phyloP scores from a whole-genome alignment of 129 eudicot species.

The Calendula officinalis region DNA sequence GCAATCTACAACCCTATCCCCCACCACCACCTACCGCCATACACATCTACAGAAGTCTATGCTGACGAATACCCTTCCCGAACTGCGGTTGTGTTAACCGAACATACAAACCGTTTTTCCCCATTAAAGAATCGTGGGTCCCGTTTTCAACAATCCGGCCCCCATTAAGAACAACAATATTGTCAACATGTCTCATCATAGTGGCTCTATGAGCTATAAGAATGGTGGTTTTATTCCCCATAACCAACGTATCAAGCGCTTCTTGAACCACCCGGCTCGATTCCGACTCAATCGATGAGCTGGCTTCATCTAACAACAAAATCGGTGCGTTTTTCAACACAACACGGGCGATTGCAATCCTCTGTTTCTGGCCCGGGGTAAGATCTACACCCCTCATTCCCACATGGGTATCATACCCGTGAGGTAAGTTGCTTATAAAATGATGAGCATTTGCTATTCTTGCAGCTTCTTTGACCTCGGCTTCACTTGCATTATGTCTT shows the following conservation, averaged over 20 bases:
- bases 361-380: constrained; percentile 95
- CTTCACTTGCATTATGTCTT: constrained; percentile 94
- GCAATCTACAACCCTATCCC: constrained; percentile 34
- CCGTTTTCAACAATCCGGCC: constrained; percentile 95
- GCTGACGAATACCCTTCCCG: constrained; percentile 81
- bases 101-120: constrained; percentile 80
- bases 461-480: constrained; percentile 95
- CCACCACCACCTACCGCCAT: constrained; percentile 37
- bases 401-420: constrained; percentile 95
- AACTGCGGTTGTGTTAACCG: constrained; percentile 96
- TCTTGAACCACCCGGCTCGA: constrained; percentile 96
- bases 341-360: constrained; percentile 97
- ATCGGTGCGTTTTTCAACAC: constrained; percentile 90
- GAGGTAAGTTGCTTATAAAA: constrained; percentile 90
- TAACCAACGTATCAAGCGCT: constrained; percentile 94
- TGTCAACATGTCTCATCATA: constrained; percentile 97
- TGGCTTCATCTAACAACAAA: constrained; percentile 85
- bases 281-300: constrained; percentile 92
- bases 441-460: constrained; percentile 97
- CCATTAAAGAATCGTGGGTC: constrained; percentile 68
- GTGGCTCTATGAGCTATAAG: constrained; percentile 94
- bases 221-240: constrained; percentile 95
- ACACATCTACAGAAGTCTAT: constrained; percentile 53
- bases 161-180: constrained; percentile 90
- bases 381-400: constrained; percentile 97